Evolutionary conservation across 495 filamentous ascomycete species (phyloP), one percentile per base, ranked within the genome.

Genomic region (Tuber aestivum): DNA sequence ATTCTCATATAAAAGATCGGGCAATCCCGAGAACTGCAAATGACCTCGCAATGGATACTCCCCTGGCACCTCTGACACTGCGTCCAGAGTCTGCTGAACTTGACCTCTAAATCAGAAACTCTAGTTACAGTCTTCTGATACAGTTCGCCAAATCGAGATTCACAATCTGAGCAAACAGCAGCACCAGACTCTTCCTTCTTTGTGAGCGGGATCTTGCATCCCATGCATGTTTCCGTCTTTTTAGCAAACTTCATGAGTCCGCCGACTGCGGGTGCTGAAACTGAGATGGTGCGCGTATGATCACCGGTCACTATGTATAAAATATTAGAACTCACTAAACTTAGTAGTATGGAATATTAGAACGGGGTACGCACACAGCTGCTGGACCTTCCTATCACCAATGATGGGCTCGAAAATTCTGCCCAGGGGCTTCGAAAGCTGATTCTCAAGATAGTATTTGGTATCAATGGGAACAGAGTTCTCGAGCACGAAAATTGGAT

Each of bases 1-100:
- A 99, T 99, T 7, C 95, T 91, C 95, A 98, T 99, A 83, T 99
- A 99, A 85, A 97, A 99, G 78, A 99, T 99, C 6, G 95, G 95
- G 82, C 95, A 99, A 85, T 99, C 95, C 82, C 92, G 92, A 78
- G 92, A 94, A 61, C 91, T 93, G 87, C 95, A 99, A 78, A 99
- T 98, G 37, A 99, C 95, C 85, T 99, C 95, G 82, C 91, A 93
- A 85, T 99, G 95, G 87, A 99, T 90, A 83, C 93, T 97, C 21
- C 95, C 95, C 85, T 99, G 95, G 83, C 95, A 99, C 45, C 95
- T 88, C 86, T 99, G 95, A 84, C 95, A 99, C 85, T 99, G 95
- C 37, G 95, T 99, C 95, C 95, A 99, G 71, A 99, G 86, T 69
- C 95, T 86, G 3, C 94, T 91, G 77, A 99, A 99, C 35, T 94